phyloP scores from a whole-genome alignment of 176 grass and related monocot genomes.

The Carex kokanica region DNA sequence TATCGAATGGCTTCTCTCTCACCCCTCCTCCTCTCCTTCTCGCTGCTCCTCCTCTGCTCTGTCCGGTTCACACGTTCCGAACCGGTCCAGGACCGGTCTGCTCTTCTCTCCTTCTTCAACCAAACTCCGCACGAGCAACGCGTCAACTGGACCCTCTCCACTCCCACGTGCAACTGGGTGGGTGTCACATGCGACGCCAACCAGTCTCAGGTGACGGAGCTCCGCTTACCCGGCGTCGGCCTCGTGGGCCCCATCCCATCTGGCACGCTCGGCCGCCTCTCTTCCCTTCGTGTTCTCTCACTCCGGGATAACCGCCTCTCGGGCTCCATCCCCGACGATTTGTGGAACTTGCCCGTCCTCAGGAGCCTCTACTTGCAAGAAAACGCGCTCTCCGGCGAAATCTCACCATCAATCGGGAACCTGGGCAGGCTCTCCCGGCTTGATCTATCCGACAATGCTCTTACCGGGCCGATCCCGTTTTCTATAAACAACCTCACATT shows the following conservation, averaged over 20 bases:
- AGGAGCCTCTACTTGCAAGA: constrained; percentile 50
- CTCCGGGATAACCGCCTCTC: constrained; percentile 70
- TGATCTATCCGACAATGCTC: constrained; percentile 48
- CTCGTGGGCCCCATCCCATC: constrained; percentile 44
- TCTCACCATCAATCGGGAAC: constrained; percentile 25
- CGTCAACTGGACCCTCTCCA: constrained; percentile 41
- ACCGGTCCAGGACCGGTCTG: constrained; percentile 33
- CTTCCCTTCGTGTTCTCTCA: constrained; percentile 43
- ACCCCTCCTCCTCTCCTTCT: constrained; percentile 4
- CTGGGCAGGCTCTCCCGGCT: constrained; percentile 50
- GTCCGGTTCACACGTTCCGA: constrained; percentile 22
- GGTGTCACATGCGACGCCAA: constrained; percentile 52
- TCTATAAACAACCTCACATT: constrained; percentile 24
- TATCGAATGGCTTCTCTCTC: constrained; percentile 22
- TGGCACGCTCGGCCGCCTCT: constrained; percentile 33
- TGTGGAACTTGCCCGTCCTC: constrained; percentile 39
- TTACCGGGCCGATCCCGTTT: constrained; percentile 44
- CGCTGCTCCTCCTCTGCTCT: neutral
- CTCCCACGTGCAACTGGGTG: constrained; percentile 52
- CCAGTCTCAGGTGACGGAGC: constrained; percentile 38
- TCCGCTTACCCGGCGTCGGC: constrained; percentile 64
- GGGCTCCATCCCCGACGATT: constrained; percentile 51
- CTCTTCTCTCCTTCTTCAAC: constrained; percentile 53
- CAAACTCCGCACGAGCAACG: constrained; percentile 45
- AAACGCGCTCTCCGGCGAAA: constrained; percentile 44